Evolutionary conservation across 2,329 filamentous ascomycete species (phyloP), one percentile per base, ranked within the genome.

Genomic region (Tolypocladium tundrense): DNA sequence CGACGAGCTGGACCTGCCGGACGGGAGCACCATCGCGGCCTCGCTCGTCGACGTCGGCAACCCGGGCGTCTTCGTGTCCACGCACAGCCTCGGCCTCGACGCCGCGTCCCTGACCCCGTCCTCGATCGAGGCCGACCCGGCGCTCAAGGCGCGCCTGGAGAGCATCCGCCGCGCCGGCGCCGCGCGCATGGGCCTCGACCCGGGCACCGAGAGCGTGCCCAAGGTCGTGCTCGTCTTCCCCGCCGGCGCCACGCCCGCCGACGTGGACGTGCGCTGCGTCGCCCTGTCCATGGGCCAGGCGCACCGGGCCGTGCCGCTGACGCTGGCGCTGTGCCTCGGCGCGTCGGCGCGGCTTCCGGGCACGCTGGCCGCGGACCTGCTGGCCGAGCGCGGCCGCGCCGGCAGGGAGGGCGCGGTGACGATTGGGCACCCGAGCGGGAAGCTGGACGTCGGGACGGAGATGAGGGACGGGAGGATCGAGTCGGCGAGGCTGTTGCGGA

Each of bases 1-100:
- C 0, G 84, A 88, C 64, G 66, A 56, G 0, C 72, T 88, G 19
- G 72, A 76, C 0, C 55, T 72, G 4, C 54, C 62, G 0, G 68
- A 69, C 14, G 67, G 67, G 4, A 64, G 58, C 9, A 75, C 73
- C 0, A 68, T 83, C 4, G 63, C 67, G 4, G 81, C 77, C 0
- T 86, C 82, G 0, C 81, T 85, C 33, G 76, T 87, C 1, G 86
- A 88, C 60, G 82, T 82, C 1, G 80, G 80, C 1, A 88, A 87
- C 62, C 86, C 86, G 0, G 82, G 80, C 53, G 76, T 86, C 16
- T 88, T 88, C 64, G 72, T 88, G 0, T 72, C 72, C 9, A 82
- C 84, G 0, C 65, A 72, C 2, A 79, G 84, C 59, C 65, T 88
- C 16, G 69, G 68, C n/a, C 37, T 70, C 1, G 77, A 71, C 4